phyloP scores from a whole-genome alignment of 164 flowering plant species.

The Chloranthus sessilifolius region DNA sequence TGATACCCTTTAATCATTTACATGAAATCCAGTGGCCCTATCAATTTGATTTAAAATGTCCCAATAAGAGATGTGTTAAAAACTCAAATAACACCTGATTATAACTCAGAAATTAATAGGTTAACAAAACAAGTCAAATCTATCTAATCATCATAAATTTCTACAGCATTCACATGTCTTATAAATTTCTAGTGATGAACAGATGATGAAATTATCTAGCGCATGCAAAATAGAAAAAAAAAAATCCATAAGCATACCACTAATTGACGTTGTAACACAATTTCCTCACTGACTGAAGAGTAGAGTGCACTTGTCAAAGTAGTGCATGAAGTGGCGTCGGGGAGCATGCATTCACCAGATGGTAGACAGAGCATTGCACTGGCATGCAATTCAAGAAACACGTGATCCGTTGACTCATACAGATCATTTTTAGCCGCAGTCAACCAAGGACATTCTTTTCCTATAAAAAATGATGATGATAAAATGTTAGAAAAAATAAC shows the following conservation, averaged over 20 bases:
- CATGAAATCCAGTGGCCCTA: too few relatives aligned
- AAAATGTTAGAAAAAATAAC: not conserved
- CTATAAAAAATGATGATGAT: slow-evolving; percentile 26
- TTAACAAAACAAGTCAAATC: too few relatives aligned
- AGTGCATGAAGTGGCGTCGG: slow-evolving; percentile 87
- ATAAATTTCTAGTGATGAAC: too few relatives aligned
- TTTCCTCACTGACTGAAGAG: slow-evolving; percentile 79
- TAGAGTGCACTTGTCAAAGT: slow-evolving; percentile 87
- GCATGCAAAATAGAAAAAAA: too few relatives aligned
- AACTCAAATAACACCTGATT: too few relatives aligned
- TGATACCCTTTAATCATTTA: too few relatives aligned
- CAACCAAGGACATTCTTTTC: slow-evolving; percentile 73
- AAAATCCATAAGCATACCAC: slow-evolving; percentile 42
- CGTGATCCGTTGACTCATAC: slow-evolving; percentile 37
- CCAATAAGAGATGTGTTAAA: too few relatives aligned
- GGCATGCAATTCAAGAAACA: slow-evolving; percentile 83
- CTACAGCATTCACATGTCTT: too few relatives aligned
- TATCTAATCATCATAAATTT: too few relatives aligned
- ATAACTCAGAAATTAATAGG: too few relatives aligned
- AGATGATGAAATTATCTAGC: too few relatives aligned
- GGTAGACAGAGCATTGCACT: slow-evolving; percentile 80
- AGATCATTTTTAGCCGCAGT: slow-evolving; percentile 37
- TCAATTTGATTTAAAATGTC: too few relatives aligned
- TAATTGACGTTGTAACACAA: slow-evolving; percentile 57
- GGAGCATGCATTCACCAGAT: slow-evolving; percentile 81